Base-by-base conservation (phyloP, 2,329 filamentous ascomycete species). In the Pseudocercospora macadamiae region DNA sequence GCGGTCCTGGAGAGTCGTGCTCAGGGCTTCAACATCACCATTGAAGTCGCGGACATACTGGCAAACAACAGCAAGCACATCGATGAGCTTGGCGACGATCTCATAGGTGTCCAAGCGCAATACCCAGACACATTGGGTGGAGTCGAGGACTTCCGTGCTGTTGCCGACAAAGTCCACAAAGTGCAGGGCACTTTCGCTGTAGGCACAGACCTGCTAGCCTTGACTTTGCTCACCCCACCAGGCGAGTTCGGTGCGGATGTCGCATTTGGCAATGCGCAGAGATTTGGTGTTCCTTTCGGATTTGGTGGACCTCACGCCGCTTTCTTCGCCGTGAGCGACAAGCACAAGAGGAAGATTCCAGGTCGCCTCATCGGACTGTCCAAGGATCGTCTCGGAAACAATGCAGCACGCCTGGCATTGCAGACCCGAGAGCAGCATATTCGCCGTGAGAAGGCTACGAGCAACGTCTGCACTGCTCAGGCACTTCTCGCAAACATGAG, bases 391-490 rank as follows among this genome's bases (percentile, higher is more conserved):
- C 81, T 92, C 4, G 93, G 93, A 6, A 86, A 90, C 63, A 87
- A 84, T 10, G 93, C 93, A 4, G 87, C 96, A 65, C 84, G 93
- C 68, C 78, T 97, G 71, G 90, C 93, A 16, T 79, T 97, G 53
- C 93, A 97, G 77, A 97, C 93, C 8, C 84, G 93, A 68, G 93
- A 97, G 78, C 93, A 97, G 79, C 93, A 97, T 74, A 97, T 97
- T 73, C 86, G 93, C 65, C 86, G 93, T 70, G 93, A 97, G 75
- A 97, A 97, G 83, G 93, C 93, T 1, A 97, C 93, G 1, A 96
- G 92, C 80, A 97, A 97, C 72, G 93, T 97, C 60, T 97, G 93
- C 79, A 97, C 93, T 1, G 93, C 93, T 1, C 93, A 97, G 77
- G 93, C 93, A 7, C 80, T 97, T 23, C 81, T 97, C 52, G 93